phyloP scores from a whole-genome alignment of 2,329 filamentous ascomycete genomes.

The Aspergillus aculeatinus region DNA sequence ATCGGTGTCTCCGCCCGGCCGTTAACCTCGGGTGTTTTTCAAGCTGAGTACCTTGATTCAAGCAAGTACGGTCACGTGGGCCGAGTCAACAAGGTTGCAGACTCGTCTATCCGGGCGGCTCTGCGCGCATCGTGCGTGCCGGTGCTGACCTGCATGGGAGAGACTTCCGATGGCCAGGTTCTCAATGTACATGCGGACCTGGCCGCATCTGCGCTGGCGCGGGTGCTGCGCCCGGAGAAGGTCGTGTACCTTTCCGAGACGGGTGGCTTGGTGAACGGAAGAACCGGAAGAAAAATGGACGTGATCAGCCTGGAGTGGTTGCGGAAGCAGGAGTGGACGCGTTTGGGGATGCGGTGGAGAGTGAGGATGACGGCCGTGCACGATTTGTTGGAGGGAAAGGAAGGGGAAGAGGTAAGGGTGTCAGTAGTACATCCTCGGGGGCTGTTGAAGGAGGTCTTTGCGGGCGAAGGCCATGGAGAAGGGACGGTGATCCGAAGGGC shows the following conservation, averaged over 20 bases:
- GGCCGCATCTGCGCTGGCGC: conserved; percentile 86
- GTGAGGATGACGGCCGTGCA: conserved; percentile 98
- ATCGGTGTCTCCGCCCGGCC: conserved; percentile 86
- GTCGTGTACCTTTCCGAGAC: conserved; percentile 99
- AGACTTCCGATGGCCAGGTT: conserved; percentile 84
- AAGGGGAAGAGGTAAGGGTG: conserved; percentile 83
- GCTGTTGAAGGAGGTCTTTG: conserved; percentile 94
- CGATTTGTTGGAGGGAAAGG: conserved; percentile 80
- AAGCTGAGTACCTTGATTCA: conserved; percentile 91
- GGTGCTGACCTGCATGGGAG: conserved; percentile 93
- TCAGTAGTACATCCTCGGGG: conserved; percentile 96
- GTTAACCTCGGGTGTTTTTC: conserved; percentile 85
- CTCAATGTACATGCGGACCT: conserved; percentile 98
- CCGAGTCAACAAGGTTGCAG: conserved; percentile 91
- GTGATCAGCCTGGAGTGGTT: conserved; percentile 91
- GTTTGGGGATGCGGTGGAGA: conserved; percentile 75
- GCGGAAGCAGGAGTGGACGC: conserved; percentile 92
- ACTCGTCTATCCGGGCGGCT: conserved; percentile 81
- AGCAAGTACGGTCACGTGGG: conserved; percentile 95
- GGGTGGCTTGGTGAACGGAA: conserved; percentile 90
- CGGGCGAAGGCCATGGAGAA: conserved; percentile 45
- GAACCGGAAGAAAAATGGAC: conserved; percentile 89
- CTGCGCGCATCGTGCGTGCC: conserved; percentile 89
- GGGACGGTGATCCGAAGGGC: neutral
- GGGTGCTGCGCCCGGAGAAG: conserved; percentile 87